Evolutionary conservation across 169 alveolate genomes (phyloP).

Genomic region (Eimeria brunetti): DNA sequence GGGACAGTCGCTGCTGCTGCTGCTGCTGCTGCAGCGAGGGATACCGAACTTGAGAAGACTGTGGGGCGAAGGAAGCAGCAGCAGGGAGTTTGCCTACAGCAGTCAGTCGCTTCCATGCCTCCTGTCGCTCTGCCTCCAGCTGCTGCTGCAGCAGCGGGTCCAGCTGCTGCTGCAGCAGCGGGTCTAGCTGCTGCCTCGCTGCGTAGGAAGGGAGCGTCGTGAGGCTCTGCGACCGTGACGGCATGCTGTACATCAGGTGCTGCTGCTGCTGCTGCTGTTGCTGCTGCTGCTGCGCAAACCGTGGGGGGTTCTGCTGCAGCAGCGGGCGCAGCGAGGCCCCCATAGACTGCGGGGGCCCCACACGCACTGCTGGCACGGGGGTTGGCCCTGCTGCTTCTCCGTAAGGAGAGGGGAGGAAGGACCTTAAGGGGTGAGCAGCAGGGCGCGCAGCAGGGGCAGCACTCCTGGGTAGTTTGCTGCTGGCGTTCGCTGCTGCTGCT

Average conservation of each 20-base stretch:
- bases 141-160: conserved; percentile 50
- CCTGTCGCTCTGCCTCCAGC: conserved; percentile 18
- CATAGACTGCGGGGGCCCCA: conserved; percentile 27
- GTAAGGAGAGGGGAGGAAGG: not conserved
- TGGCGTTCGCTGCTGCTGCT: not conserved
- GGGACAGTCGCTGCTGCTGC: not conserved
- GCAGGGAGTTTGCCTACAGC: not conserved
- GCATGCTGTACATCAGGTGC: not conserved
- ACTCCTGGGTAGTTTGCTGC: not conserved
- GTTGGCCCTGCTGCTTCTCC: not conserved
- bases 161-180: not conserved
- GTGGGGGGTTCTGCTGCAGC: conserved; percentile 31
- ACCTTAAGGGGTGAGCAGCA: not conserved
- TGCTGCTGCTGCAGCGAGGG: not conserved
- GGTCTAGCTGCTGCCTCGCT: not conserved
- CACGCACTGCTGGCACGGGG: conserved; percentile 34
- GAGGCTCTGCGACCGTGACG: conserved; percentile 35
- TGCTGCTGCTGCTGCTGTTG: conserved; percentile 12
- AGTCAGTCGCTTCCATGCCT: conserved; percentile 42
- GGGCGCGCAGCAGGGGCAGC: not conserved
- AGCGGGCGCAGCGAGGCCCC: conserved; percentile 35
- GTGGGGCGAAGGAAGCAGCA: conserved; percentile 17
- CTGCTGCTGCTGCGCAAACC: not conserved
- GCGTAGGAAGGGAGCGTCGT: conserved; percentile 12
- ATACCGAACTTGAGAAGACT: not conserved